Evolutionary conservation across 495 filamentous ascomycete species (phyloP).

Genomic region (Evernia prunastri): DNA sequence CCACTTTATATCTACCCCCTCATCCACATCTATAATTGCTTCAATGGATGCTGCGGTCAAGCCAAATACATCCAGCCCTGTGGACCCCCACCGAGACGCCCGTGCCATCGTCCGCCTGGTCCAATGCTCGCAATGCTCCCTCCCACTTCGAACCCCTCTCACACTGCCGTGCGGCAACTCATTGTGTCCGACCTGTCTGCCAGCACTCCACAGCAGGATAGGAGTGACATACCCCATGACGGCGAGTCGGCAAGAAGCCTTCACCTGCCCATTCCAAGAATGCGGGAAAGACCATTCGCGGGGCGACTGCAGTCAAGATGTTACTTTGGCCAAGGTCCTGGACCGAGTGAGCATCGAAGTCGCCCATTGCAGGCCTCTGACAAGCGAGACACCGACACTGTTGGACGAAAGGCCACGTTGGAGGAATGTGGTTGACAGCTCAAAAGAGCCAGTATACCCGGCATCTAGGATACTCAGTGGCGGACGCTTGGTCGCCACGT

Average conservation of each 20-base stretch:
- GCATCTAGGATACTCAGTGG: slow-evolving; percentile 36
- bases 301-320: slow-evolving; percentile 69
- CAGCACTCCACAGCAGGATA: slow-evolving; percentile 50
- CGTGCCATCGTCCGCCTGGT: slow-evolving; percentile 60
- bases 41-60: slow-evolving; percentile 31
- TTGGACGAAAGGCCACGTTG: slow-evolving; percentile 28
- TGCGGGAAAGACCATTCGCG: slow-evolving; percentile 67
- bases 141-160: slow-evolving; percentile 58
- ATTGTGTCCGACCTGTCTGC: slow-evolving; percentile 70
- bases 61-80: slow-evolving; percentile 22
- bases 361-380: slow-evolving; percentile 23
- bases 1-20: slow-evolving; percentile 1
- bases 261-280: slow-evolving; percentile 61
- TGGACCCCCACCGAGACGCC: slow-evolving; percentile 44
- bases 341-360: slow-evolving; percentile 35
- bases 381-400: slow-evolving; percentile 24
- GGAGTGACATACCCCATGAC: slow-evolving; percentile 70
- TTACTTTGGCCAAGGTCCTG: slow-evolving; percentile 62
- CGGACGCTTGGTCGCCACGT: slow-evolving; percentile 57
- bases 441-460: slow-evolving; percentile 20
- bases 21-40: slow-evolving; percentile 8
- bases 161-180: slow-evolving; percentile 80
- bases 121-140: slow-evolving; percentile 70
- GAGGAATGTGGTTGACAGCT: slow-evolving; percentile 26
- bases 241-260: slow-evolving; percentile 56